Percentiles rank a stretch among this genome's conserved stretches.
Evolutionary conservation across 2,329 filamentous ascomycete species (phyloP).

Genomic region (Fusarium subglutinans): DNA sequence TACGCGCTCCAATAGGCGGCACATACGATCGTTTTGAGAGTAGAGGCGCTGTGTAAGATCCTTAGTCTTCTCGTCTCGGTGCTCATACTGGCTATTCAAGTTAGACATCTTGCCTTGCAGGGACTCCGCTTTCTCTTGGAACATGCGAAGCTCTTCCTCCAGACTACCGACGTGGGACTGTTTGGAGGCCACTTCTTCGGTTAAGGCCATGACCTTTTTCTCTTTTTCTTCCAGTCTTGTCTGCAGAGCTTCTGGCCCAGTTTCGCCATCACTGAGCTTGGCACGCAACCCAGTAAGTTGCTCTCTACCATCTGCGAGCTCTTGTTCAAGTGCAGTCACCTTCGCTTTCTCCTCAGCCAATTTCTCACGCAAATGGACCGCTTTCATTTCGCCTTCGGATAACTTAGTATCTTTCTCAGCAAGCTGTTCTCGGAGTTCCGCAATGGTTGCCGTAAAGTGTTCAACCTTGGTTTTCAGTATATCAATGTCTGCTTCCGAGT

Average conservation of each 20-base stretch:
- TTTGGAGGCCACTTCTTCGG: slow-evolving; percentile 76
- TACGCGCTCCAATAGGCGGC: slow-evolving; percentile 83
- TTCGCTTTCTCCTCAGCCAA: slow-evolving; percentile 64
- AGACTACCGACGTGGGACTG: slow-evolving; percentile 79
- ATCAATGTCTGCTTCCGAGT: slow-evolving; percentile 66
- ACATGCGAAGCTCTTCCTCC: slow-evolving; percentile 77
- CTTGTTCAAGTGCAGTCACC: slow-evolving; percentile 62
- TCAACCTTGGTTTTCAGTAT: slow-evolving; percentile 72
- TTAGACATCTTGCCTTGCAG: slow-evolving; percentile 62
- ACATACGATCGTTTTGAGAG: slow-evolving; percentile 84
- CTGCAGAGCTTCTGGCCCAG: slow-evolving; percentile 80
- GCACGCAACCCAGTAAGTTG: slow-evolving; percentile 75
- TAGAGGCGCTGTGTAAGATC: slow-evolving; percentile 87
- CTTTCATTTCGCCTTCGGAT: slow-evolving; percentile 60
- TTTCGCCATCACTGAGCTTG: slow-evolving; percentile 84
- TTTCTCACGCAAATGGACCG: slow-evolving; percentile 63
- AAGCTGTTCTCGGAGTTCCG: slow-evolving; percentile 67
- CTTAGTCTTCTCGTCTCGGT: slow-evolving; percentile 77
- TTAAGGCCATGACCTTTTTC: slow-evolving; percentile 71
- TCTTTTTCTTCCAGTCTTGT: slow-evolving; percentile 81
- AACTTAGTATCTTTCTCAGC: slow-evolving; percentile 62
- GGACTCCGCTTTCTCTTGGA: slow-evolving; percentile 70
- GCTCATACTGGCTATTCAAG: slow-evolving; percentile 69
- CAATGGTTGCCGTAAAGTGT: slow-evolving; percentile 62
- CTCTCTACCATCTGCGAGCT: slow-evolving; percentile 70